These are phyloP conservation scores for Coprinopsis cinerea DNA, from an alignment of 768 basidiomycete genomes.

Conservation along the genomic window DNA sequence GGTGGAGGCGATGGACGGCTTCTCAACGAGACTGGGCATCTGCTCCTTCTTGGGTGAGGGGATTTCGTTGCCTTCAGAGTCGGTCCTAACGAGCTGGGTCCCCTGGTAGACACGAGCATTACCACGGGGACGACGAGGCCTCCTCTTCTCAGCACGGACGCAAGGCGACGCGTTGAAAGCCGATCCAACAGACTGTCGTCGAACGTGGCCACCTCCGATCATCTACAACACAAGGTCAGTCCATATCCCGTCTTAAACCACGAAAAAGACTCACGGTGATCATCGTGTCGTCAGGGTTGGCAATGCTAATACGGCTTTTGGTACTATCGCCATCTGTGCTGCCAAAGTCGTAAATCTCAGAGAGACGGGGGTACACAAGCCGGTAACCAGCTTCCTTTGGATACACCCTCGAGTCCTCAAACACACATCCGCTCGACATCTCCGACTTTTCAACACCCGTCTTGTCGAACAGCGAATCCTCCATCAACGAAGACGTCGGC, in stretches of 20 bases:
- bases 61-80: slow-evolving; percentile 22
- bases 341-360: too few relatives aligned
- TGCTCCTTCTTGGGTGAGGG: slow-evolving; percentile 36
- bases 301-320: too few relatives aligned
- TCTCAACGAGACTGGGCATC: slow-evolving; percentile 40
- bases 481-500: slow-evolving; percentile 29
- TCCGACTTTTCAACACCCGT: slow-evolving; percentile 43
- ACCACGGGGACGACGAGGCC: slow-evolving; percentile 27
- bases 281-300: slow-evolving; percentile 87
- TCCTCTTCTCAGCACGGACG: slow-evolving; percentile 57
- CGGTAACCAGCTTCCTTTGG: slow-evolving; percentile 32
- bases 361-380: too few relatives aligned
- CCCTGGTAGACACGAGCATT: slow-evolving; percentile 24
- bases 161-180: slow-evolving; percentile 69
- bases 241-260: slow-evolving; percentile 4
- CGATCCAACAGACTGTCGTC: slow-evolving; percentile 61
- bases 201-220: slow-evolving; percentile 73
- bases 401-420: slow-evolving; percentile 43
- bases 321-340: too few relatives aligned
- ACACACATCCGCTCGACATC: slow-evolving; percentile 53
- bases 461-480: slow-evolving; percentile 61
- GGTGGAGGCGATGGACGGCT: slow-evolving; percentile 63
- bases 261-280: slow-evolving; percentile 48
- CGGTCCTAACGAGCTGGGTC: slow-evolving; percentile 17
- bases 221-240: slow-evolving; percentile 40